phyloP scores from a whole-genome alignment of 2,329 filamentous ascomycete species.

The Aspergillus fumigatus region DNA sequence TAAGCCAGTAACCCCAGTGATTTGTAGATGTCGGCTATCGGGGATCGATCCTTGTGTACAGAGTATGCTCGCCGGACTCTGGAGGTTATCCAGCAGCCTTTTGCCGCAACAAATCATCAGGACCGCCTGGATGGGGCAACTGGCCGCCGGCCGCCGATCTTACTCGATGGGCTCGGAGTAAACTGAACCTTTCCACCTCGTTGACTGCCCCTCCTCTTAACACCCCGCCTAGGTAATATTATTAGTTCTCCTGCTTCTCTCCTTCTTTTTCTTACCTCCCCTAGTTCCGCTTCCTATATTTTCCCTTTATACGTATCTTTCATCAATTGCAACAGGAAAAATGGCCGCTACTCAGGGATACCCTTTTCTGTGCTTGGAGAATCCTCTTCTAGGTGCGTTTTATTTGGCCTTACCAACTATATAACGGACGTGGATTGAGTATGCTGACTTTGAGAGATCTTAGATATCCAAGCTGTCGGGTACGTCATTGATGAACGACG shows the following conservation, averaged over 20 bases:
- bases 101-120: background rate
- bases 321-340: conserved; percentile 15
- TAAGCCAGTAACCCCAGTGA: background rate
- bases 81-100: background rate
- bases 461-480: conserved; percentile 84
- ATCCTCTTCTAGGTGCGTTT: conserved; percentile 78
- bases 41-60: background rate
- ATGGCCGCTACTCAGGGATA: conserved; percentile 79
- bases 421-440: background rate
- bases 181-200: background rate
- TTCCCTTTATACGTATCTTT: conserved; percentile 4
- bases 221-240: background rate
- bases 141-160: background rate
- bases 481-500: conserved; percentile 33
- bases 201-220: conserved; percentile 1
- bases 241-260: conserved; percentile 3
- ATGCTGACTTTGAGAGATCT: conserved; percentile 17
- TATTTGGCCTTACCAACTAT: background rate
- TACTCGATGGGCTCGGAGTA: background rate
- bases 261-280: conserved; percentile 8
- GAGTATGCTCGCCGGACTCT: background rate
- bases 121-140: background rate
- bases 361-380: conserved; percentile 89
- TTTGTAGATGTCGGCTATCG: background rate
- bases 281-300: background rate